Evolutionary conservation across 345 rosid species (phyloP).

Genomic region (Mallotus nudiflorus): DNA sequence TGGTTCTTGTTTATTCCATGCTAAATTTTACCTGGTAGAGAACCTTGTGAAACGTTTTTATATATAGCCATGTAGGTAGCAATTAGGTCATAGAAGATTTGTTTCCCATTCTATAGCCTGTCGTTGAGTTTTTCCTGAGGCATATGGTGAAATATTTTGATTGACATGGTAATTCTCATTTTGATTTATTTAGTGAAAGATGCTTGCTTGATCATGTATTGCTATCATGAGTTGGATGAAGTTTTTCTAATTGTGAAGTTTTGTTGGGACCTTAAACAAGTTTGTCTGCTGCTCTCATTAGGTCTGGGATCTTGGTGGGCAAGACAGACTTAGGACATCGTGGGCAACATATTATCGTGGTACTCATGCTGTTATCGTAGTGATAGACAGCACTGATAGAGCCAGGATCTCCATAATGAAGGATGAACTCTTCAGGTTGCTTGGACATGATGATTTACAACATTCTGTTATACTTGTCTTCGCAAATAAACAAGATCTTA

Average conservation of each 20-base stretch:
- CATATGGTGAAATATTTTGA: no score
- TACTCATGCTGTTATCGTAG: slow-evolving; percentile 82
- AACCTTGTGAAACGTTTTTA: background rate
- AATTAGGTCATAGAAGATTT: background rate
- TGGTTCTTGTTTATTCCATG: no score
- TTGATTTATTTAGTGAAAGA: background rate
- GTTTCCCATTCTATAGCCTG: background rate
- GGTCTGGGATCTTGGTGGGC: slow-evolving; percentile 99
- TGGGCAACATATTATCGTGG: slow-evolving; percentile 97
- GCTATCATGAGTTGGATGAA: background rate
- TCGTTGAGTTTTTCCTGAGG: background rate
- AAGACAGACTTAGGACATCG: slow-evolving; percentile 86
- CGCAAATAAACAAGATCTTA: slow-evolving; percentile 90
- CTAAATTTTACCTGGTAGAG: background rate
- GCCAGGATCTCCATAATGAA: slow-evolving; percentile 83
- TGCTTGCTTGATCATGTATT: background rate
- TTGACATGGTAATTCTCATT: background rate
- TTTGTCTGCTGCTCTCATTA: slow-evolving; percentile 18
- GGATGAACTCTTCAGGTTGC: slow-evolving; percentile 77
- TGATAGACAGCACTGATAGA: slow-evolving; percentile 94
- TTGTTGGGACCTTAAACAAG: background rate
- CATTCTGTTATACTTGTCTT: slow-evolving; percentile 71
- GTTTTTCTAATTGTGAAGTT: background rate
- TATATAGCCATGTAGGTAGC: no score
- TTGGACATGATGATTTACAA: slow-evolving; percentile 81